Conservation (phyloP, 2,329 filamentous ascomycete species). For the Aureobasidium sp. region DNA sequence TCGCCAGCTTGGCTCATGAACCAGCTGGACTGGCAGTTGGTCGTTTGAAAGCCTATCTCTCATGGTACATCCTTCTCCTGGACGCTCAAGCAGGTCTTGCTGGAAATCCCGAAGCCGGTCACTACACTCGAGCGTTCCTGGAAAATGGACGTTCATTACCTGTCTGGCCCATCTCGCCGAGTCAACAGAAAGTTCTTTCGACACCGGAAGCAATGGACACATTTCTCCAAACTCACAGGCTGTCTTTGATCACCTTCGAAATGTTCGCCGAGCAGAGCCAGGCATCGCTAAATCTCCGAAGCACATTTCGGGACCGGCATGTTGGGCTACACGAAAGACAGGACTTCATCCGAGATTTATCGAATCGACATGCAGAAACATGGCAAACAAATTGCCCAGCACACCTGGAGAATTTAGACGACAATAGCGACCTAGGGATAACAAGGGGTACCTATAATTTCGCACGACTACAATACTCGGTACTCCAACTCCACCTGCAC, state of each 20-base stretch:
- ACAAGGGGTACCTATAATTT: not conserved
- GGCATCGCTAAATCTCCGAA: not conserved
- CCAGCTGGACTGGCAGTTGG: not conserved
- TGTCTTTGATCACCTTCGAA: not conserved
- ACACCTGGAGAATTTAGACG: not conserved
- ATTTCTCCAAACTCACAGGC: not conserved
- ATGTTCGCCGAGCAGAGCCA: constrained; percentile 9
- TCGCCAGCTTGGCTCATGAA: not conserved
- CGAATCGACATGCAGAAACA: not conserved
- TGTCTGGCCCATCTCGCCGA: not conserved
- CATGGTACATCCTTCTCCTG: constrained; percentile 47
- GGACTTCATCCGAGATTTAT: not conserved
- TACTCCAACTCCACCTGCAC: constrained; percentile 40
- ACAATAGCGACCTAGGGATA: not conserved
- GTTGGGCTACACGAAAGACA: not conserved
- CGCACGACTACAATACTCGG: constrained; percentile 11
- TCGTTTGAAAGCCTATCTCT: constrained; percentile 27
- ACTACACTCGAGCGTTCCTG: constrained; percentile 10
- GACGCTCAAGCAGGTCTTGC: constrained; percentile 26
- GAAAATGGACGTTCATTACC: constrained; percentile 8
- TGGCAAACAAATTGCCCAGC: not conserved
- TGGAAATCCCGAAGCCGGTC: constrained; percentile 12
- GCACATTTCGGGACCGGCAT: not conserved
- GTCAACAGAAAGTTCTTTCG: not conserved
- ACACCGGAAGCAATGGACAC: not conserved